phyloP scores from a whole-genome alignment of 805 yeast species.

The Tetrapisispora iriomotensis region DNA sequence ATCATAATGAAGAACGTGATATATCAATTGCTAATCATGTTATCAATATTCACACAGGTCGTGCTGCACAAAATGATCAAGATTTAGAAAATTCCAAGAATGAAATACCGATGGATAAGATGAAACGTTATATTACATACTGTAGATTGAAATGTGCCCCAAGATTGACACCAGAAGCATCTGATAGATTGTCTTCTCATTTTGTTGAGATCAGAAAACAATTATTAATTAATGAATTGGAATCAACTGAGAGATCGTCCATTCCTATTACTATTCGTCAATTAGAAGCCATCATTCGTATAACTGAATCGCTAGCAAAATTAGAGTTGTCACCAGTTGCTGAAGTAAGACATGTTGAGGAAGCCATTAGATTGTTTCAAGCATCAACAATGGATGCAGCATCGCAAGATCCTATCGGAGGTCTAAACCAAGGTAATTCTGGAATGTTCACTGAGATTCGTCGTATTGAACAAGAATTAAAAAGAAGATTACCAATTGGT shows the following conservation, averaged over 20 bases:
- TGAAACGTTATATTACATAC: slow-evolving; percentile 88
- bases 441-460: slow-evolving; percentile 63
- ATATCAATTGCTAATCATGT: slow-evolving; percentile 89
- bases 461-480: slow-evolving; percentile 72
- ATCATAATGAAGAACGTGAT: slow-evolving; percentile 79
- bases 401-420: slow-evolving; percentile 39
- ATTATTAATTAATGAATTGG: slow-evolving; percentile 70
- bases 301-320: slow-evolving; percentile 89
- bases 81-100: slow-evolving; percentile 49
- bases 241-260: slow-evolving; percentile 80
- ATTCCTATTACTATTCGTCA: slow-evolving; percentile 97
- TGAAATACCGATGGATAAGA: slow-evolving; percentile 79
- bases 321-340: slow-evolving; percentile 76
- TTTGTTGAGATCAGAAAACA: slow-evolving; percentile 83
- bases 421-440: slow-evolving; percentile 41
- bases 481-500: slow-evolving; percentile 88
- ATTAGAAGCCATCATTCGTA: slow-evolving; percentile 92
- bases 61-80: slow-evolving; percentile 33
- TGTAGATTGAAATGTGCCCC: slow-evolving; percentile 92
- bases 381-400: slow-evolving; percentile 98
- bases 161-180: slow-evolving; percentile 75
- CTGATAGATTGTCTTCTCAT: slow-evolving; percentile 82
- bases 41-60: slow-evolving; percentile 87
- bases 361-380: slow-evolving; percentile 85
- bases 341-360: slow-evolving; percentile 82